Percentiles rank a stretch among this genome's conserved stretches.
These are phyloP conservation scores for Phialemoniopsis sp. DNA, from an alignment of 2,329 filamentous ascomycete genomes.

Conservation along the genomic window DNA sequence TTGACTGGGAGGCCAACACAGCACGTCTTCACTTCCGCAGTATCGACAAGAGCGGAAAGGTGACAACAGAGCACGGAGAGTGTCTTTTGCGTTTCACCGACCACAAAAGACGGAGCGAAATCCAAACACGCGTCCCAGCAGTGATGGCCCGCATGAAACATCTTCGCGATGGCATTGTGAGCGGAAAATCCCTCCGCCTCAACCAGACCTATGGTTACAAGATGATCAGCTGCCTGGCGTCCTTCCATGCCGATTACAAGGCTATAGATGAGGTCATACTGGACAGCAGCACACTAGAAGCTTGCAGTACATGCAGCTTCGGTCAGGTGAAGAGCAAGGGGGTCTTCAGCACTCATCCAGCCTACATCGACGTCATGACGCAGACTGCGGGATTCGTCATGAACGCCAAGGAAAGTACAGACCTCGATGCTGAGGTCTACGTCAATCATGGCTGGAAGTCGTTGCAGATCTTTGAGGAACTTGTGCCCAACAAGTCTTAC, in stretches of 20 bases:
- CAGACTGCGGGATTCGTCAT: constrained; percentile 35
- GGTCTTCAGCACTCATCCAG: too few species aligned
- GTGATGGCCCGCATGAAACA: too few species aligned
- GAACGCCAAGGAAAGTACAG: constrained; percentile 26
- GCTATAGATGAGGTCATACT: constrained; percentile 21
- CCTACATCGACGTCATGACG: constrained; percentile 25
- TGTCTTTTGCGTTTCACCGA: too few species aligned
- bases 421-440: constrained; percentile 18
- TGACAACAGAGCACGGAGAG: too few species aligned
- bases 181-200: constrained; percentile 32
- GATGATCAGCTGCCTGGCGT: constrained; percentile 16
- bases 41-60: too few species aligned
- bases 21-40: too few species aligned
- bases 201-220: constrained; percentile 38
- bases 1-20: too few species aligned
- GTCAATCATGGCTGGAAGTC: constrained; percentile 32
- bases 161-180: constrained; percentile 38
- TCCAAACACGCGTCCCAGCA: too few species aligned
- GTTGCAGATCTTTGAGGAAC: constrained; percentile 21
- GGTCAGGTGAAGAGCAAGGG: too few species aligned
- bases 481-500: constrained; percentile 24
- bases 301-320: too few species aligned
- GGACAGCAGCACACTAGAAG: constrained; percentile 10
- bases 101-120: too few species aligned
- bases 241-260: constrained; percentile 19